Percentiles rank a stretch among this genome's conserved stretches.
These are phyloP conservation scores for Pleurotus citrinopileatus DNA, from an alignment of 768 basidiomycete genomes.

Conservation along the genomic window DNA sequence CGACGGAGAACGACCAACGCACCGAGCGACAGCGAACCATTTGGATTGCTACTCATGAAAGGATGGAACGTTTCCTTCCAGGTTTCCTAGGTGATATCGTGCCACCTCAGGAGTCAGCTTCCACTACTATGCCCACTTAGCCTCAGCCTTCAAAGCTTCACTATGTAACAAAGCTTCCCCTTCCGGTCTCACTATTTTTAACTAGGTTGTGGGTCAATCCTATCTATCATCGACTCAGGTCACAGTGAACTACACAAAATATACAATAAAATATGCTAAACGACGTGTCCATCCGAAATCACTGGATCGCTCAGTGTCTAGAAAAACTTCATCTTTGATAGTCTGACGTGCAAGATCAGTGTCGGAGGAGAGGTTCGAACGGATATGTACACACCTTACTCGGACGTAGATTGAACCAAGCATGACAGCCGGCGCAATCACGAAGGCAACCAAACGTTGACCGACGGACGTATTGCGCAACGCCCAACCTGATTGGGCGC, in stretches of 20 bases:
- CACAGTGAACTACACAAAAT: neutral
- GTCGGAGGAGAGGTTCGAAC: neutral
- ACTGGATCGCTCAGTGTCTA: constrained; percentile 15
- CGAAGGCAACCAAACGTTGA: constrained; percentile 49
- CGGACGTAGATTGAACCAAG: constrained; percentile 44
- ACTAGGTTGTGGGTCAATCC: too few relatives aligned
- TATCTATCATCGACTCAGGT: neutral
- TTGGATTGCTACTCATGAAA: constrained; percentile 83
- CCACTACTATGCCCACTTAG: neutral
- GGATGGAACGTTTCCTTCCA: constrained; percentile 89
- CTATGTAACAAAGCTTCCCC: neutral
- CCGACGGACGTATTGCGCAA: constrained; percentile 29
- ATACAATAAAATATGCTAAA: neutral
- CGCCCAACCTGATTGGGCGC: constrained; percentile 66
- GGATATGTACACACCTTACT: constrained; percentile 41
- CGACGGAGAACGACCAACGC: constrained; percentile 44
- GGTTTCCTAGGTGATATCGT: constrained; percentile 81
- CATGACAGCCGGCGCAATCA: constrained; percentile 49
- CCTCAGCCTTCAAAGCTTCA: neutral
- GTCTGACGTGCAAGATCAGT: constrained; percentile 27
- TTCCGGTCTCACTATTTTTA: too few relatives aligned
- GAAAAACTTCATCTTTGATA: constrained; percentile 65
- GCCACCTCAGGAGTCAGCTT: constrained; percentile 30
- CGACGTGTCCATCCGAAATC: neutral
- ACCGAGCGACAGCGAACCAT: constrained; percentile 63